These are phyloP conservation scores for Porcisia deanei DNA, from an alignment of 208 protist genomes.

Conservation along the genomic window DNA sequence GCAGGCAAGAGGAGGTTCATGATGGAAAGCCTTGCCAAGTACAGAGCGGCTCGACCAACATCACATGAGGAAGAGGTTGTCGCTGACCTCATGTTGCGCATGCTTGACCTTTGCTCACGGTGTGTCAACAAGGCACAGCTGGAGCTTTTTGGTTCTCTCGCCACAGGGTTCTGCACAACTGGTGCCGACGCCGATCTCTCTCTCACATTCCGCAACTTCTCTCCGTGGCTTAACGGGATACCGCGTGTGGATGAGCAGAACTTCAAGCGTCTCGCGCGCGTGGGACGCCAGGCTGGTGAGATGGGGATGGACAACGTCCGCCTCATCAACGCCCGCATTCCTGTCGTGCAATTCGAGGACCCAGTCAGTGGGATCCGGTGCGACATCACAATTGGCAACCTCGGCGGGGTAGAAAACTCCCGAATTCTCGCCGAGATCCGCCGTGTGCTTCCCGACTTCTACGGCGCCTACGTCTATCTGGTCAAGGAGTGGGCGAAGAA, in stretches of 20 bases:
- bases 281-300: slow-evolving; percentile 68
- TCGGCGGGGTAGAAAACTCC: slow-evolving; percentile 87
- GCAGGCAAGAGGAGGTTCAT: slow-evolving; percentile 56
- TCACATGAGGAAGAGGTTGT: slow-evolving; percentile 44
- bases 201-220: slow-evolving; percentile 88
- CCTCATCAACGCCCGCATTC: slow-evolving; percentile 81
- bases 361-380: slow-evolving; percentile 71
- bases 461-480: slow-evolving; percentile 82
- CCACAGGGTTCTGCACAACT: slow-evolving; percentile 82
- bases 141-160: slow-evolving; percentile 84
- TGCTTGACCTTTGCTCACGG: slow-evolving; percentile 67
- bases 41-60: slow-evolving; percentile 38
- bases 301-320: slow-evolving; percentile 83
- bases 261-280: slow-evolving; percentile 65
- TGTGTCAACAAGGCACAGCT: slow-evolving; percentile 87
- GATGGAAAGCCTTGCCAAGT: slow-evolving; percentile 73
- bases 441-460: slow-evolving; percentile 81
- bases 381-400: slow-evolving; percentile 89
- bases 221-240: slow-evolving; percentile 78
- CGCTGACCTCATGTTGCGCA: slow-evolving; percentile 55
- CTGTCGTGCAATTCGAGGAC: slow-evolving; percentile 86
- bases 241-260: slow-evolving; percentile 64
- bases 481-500: slow-evolving; percentile 90
- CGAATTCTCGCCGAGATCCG: slow-evolving; percentile 74
- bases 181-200: slow-evolving; percentile 85